phyloP scores from a whole-genome alignment of 768 basidiomycete species.

The Phanerochaete carnosa region DNA sequence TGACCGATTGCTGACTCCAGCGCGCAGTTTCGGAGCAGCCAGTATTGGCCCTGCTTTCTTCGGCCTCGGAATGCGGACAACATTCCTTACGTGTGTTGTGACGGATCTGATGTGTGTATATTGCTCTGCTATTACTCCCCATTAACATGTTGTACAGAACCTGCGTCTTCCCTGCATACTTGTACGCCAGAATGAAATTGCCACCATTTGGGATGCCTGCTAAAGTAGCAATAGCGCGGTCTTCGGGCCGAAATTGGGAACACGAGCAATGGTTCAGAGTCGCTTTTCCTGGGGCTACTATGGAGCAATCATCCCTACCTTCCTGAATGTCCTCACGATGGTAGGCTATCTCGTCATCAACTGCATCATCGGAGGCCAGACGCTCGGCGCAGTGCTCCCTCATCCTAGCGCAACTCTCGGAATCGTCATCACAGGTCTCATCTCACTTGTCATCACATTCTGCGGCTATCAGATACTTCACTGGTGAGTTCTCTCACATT shows the following conservation, averaged over 20 bases:
- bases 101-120: conserved; percentile 41
- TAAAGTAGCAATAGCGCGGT: conserved; percentile 42
- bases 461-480: conserved; percentile 33
- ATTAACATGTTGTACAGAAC: conserved; percentile 17
- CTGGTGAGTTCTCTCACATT: conserved; percentile 18
- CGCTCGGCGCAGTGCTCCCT: conserved; percentile 36
- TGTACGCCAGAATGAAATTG: conserved; percentile 16
- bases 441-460: conserved; percentile 34
- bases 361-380: conserved; percentile 47
- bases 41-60: conserved; percentile 50
- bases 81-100: conserved; percentile 39
- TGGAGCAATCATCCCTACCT: conserved; percentile 34
- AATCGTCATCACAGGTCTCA: conserved; percentile 40
- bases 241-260: conserved; percentile 52
- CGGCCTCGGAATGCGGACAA: conserved; percentile 41
- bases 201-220: too few species aligned
- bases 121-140: neutral
- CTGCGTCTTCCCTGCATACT: conserved; percentile 34
- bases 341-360: conserved; percentile 47
- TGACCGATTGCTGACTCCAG: neutral
- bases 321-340: conserved; percentile 40
- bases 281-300: conserved; percentile 53
- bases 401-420: conserved; percentile 30
- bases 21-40: conserved; percentile 42
- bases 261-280: conserved; percentile 52